Conservation (phyloP, 2,329 filamentous ascomycete species). For the Diaporthe vaccinii region DNA sequence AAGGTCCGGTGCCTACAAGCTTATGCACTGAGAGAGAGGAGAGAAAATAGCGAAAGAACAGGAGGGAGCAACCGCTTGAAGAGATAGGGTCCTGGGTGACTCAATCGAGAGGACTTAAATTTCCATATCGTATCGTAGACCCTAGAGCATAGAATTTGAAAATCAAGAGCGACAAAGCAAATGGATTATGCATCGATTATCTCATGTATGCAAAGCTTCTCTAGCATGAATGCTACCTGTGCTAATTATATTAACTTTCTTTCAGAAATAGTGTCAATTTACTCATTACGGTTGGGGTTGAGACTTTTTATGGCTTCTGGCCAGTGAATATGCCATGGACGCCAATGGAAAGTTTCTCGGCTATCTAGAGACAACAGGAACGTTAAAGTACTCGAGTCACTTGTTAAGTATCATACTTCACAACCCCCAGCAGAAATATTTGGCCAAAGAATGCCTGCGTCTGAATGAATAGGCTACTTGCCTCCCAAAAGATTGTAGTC, state of each 20-base stretch:
- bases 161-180: not conserved
- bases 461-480: fast-evolving
- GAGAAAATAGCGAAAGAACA: not conserved
- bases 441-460: not conserved
- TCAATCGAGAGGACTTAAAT: not conserved
- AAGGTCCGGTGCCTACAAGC: too few species aligned
- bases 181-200: not conserved
- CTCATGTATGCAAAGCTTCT: not conserved
- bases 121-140: not conserved
- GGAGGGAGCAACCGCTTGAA: not conserved
- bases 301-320: not conserved
- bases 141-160: not conserved
- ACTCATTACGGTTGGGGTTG: not conserved
- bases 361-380: not conserved
- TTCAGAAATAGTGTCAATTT: not conserved
- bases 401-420: not conserved
- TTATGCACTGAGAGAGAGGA: not conserved
- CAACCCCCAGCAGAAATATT: not conserved
- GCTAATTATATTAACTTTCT: not conserved
- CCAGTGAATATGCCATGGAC: not conserved
- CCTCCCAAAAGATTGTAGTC: not conserved
- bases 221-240: not conserved
- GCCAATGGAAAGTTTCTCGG: not conserved
- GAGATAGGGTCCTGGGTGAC: not conserved
- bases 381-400: not conserved